Base-by-base conservation (phyloP, 2,329 filamentous ascomycete genomes). In the Cryphonectria japonica region DNA sequence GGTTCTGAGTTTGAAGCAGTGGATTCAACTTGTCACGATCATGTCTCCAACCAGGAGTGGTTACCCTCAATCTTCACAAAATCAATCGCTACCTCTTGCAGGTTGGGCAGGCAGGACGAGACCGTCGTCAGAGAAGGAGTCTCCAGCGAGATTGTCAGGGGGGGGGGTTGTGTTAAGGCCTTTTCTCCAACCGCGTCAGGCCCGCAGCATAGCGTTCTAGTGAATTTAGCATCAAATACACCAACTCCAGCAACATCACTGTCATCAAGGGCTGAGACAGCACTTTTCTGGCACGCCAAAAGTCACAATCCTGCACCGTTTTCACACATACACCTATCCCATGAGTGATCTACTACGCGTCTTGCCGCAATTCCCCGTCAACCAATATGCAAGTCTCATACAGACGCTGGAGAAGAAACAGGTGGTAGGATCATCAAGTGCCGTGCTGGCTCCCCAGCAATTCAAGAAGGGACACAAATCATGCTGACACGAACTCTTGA, bases 311-410 rank as follows among this genome's bases (percentile, higher is more conserved):
- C 22, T 29, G 13, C 37, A 43, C 2, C 13, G 22, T 3, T 46
- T 22, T 22, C 5, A 62, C 37, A n/a, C 19, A 50, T 29, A 32
- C 41, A 19, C 29, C n/a, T 19, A 73, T 26, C 67, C 67, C 83
- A 97, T 97, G 93, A 94, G 91, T 77, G 95, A 98, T 88, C 89
- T 98, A 78, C 87, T 91, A 78, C 88, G 89, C 79, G 89, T 97
- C 79, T 88, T 98, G 75, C 94, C 95, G 77, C 87, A 89, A 82
- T 97, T 98, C 79, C 88, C 92, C 72, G 86, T 88, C 74, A 86
- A 88, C 78, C 86, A 87, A 73, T 95, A 92, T 82, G 85, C 90
- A 59, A 89, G 92, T 77, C 89, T 98, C 63, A 83, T 98, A 43
- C 91, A 93, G 2, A 89, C 90, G 32, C 88, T 98, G 69, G 95